phyloP scores from a whole-genome alignment of 305 asterid genomes.

The Fraxinus dipetala region DNA sequence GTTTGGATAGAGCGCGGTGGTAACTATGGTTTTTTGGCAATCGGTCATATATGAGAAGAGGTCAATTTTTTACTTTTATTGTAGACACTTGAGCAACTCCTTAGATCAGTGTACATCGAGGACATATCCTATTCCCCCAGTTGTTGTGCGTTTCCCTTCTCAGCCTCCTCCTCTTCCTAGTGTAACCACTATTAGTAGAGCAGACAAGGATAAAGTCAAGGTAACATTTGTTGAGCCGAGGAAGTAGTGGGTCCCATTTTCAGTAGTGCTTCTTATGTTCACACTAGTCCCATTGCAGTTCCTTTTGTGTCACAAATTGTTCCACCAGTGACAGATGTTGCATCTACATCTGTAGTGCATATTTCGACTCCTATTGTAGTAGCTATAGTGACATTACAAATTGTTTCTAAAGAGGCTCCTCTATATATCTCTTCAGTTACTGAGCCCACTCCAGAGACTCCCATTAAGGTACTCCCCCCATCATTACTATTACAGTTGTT shows the following conservation, averaged over 20 bases:
- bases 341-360: background rate
- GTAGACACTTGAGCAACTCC: background rate
- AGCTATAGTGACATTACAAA: background rate
- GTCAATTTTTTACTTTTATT: too few species aligned
- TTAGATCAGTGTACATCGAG: background rate
- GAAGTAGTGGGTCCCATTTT: background rate
- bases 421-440: too few species aligned
- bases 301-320: background rate
- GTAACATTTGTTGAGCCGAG: background rate
- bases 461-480: too few species aligned
- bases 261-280: background rate
- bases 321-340: background rate
- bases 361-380: background rate
- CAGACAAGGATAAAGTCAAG: too few species aligned
- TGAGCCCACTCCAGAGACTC: too few species aligned
- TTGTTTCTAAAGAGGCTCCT: too few species aligned
- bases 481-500: too few species aligned
- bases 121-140: background rate
- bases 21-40: background rate
- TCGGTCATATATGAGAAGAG: background rate
- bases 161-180: too few species aligned
- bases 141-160: background rate
- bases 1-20: background rate
- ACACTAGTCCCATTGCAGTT: background rate
- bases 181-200: background rate